Percentiles rank a stretch among this genome's conserved stretches.
Evolutionary conservation across 306 rosid genomes (phyloP).

Genomic region (Betula pendula): DNA sequence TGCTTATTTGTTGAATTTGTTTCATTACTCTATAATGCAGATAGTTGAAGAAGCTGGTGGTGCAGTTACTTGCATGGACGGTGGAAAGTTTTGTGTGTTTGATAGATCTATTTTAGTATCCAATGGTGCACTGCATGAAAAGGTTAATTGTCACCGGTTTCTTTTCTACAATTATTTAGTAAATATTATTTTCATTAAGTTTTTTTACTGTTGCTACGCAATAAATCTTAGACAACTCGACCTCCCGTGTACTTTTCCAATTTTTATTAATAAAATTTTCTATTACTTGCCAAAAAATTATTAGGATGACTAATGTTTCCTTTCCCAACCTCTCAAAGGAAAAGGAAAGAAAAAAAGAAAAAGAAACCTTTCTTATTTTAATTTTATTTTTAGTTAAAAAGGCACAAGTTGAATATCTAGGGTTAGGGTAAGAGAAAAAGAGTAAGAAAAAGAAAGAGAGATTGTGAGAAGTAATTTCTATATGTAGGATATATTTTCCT

Average conservation of each 20-base stretch:
- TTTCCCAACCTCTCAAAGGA: neutral
- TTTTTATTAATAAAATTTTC: no score
- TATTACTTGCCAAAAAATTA: neutral
- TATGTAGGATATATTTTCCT: no score
- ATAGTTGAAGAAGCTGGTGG: slow-evolving; percentile 98
- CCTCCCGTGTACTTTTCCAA: neutral
- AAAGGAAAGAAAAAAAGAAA: neutral
- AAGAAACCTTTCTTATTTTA: no score
- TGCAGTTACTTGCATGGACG: slow-evolving; percentile 80
- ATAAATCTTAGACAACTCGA: neutral
- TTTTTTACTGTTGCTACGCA: neutral
- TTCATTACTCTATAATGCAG: slow-evolving; percentile 30
- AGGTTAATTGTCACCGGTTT: slow-evolving; percentile 51
- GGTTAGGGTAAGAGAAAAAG: no score
- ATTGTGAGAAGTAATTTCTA: no score
- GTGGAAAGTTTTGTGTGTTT: slow-evolving; percentile 83
- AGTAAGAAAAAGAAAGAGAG: no score
- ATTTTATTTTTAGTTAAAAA: no score
- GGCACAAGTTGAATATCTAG: no score
- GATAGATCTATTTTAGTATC: slow-evolving; percentile 95
- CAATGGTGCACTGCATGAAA: slow-evolving; percentile 63
- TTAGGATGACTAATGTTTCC: neutral
- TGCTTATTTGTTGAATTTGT: neutral
- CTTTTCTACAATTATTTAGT: neutral
- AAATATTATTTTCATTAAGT: neutral